Percentiles rank a stretch among this genome's conserved stretches.
These are phyloP conservation scores for Barnettozyma vustinii DNA, from an alignment of 805 yeast species.

Conservation along the genomic window DNA sequence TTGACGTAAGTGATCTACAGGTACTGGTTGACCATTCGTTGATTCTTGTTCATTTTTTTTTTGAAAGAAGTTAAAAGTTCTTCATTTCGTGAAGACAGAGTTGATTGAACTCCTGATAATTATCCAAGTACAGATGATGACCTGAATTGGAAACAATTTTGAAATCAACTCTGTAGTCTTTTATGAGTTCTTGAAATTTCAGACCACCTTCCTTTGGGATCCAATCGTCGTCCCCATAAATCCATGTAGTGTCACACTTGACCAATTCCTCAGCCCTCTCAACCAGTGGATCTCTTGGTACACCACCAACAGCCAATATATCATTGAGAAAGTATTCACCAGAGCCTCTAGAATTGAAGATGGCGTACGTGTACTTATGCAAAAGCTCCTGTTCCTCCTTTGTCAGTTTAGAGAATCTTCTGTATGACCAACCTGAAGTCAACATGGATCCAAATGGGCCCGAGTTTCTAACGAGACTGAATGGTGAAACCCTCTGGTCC, in stretches of 20 bases:
- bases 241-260: conserved; percentile 67
- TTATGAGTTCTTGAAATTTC: conserved; percentile 26
- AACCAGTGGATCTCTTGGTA: conserved; percentile 70
- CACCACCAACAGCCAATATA: conserved; percentile 85
- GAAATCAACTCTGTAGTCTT: conserved; percentile 28
- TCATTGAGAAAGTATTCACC: conserved; percentile 91
- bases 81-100: conserved; percentile 49
- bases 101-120: conserved; percentile 46
- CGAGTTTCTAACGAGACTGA: conserved; percentile 65
- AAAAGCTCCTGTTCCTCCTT: conserved; percentile 42
- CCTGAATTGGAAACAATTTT: conserved; percentile 53
- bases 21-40: too few relatives aligned
- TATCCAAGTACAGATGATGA: conserved; percentile 77
- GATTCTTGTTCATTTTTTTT: too few relatives aligned
- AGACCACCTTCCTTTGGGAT: conserved; percentile 41
- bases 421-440: conserved; percentile 83
- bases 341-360: conserved; percentile 82
- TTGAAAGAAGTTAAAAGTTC: conserved; percentile 9
- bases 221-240: conserved; percentile 81
- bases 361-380: conserved; percentile 77
- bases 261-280: conserved; percentile 34
- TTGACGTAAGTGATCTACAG: not conserved
- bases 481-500: conserved; percentile 87
- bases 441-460: conserved; percentile 82
- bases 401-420: conserved; percentile 65